These are phyloP conservation scores for Cucurbita maxima DNA, from an alignment of 306 rosid genomes.

Conservation along the genomic window DNA sequence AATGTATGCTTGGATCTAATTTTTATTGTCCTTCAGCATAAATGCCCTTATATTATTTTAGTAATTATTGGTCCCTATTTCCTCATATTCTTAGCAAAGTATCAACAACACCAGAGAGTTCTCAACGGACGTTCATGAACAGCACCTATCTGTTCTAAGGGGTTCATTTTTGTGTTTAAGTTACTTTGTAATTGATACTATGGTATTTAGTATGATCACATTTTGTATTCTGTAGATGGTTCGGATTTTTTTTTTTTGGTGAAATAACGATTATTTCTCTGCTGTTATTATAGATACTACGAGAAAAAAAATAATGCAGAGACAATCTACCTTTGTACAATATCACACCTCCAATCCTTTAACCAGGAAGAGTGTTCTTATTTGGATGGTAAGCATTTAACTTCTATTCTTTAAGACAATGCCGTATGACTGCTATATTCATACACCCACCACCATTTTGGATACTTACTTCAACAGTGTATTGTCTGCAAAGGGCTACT, in stretches of 20 bases:
- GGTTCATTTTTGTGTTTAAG: not conserved
- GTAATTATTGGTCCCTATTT: not conserved
- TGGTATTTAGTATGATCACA: not conserved
- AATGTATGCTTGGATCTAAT: not conserved
- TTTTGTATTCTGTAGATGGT: not conserved
- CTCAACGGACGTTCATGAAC: not conserved
- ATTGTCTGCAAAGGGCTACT: not conserved
- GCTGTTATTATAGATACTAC: constrained; percentile 35
- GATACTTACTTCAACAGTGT: not conserved
- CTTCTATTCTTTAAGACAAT: constrained; percentile 2
- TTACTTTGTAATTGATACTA: not conserved
- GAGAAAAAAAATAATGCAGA: constrained; percentile 49
- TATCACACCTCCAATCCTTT: constrained; percentile 47
- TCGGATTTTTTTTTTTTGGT: not conserved
- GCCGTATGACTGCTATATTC: not conserved
- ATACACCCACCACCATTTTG: not conserved
- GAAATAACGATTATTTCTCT: constrained; percentile 12
- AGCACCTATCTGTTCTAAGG: not conserved
- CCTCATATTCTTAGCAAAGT: not conserved
- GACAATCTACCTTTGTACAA: constrained; percentile 82
- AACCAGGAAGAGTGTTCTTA: constrained; percentile 29
- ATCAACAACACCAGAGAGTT: not conserved
- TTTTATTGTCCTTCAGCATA: not conserved
- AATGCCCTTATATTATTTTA: not conserved
- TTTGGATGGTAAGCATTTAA: constrained; percentile 65